These are phyloP conservation scores for Pythium grandisporangium DNA, from an alignment of 352 stramenopile genomes.

Conservation along the genomic window DNA sequence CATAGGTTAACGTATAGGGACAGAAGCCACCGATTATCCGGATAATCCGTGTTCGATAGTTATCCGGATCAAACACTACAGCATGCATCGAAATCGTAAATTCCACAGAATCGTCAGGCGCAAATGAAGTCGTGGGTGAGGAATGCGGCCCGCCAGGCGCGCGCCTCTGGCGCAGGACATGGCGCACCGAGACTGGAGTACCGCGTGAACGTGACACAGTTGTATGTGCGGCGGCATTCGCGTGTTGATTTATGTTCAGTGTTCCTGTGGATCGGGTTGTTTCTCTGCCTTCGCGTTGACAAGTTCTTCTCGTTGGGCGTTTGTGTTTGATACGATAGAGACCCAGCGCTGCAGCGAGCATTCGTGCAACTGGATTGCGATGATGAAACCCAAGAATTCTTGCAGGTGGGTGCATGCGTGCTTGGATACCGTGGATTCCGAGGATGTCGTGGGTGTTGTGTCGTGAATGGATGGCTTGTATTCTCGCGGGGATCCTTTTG, in stretches of 20 bases:
- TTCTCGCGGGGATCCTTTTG: too few species aligned
- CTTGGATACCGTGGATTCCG: too few species aligned
- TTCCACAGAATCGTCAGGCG: too few species aligned
- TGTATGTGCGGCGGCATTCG: slow-evolving; percentile 26
- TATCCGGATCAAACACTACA: slow-evolving; percentile 8
- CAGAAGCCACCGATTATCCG: not conserved
- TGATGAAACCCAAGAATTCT: slow-evolving; percentile 59
- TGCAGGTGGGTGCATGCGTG: slow-evolving; percentile 37
- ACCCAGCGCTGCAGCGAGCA: slow-evolving; percentile 40
- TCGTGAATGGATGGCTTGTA: too few species aligned
- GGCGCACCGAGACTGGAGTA: slow-evolving; percentile 57
- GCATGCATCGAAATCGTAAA: too few species aligned
- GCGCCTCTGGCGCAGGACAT: slow-evolving; percentile 22
- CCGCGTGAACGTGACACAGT: slow-evolving; percentile 28
- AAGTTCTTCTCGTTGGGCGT: too few species aligned
- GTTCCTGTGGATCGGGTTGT: not conserved
- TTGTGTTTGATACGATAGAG: too few species aligned
- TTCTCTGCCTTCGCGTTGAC: too few species aligned
- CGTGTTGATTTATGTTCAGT: not conserved
- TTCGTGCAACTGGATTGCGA: slow-evolving; percentile 74
- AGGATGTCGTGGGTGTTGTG: too few species aligned
- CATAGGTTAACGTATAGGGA: too few species aligned
- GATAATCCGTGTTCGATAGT: too few species aligned
- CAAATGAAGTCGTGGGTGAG: slow-evolving; percentile 78
- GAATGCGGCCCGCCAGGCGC: slow-evolving; percentile 36